Evolutionary conservation across 2,329 filamentous ascomycete genomes (phyloP), one percentile per base, ranked within the genome.

Genomic region (Cylindrodendrum hubeiense): DNA sequence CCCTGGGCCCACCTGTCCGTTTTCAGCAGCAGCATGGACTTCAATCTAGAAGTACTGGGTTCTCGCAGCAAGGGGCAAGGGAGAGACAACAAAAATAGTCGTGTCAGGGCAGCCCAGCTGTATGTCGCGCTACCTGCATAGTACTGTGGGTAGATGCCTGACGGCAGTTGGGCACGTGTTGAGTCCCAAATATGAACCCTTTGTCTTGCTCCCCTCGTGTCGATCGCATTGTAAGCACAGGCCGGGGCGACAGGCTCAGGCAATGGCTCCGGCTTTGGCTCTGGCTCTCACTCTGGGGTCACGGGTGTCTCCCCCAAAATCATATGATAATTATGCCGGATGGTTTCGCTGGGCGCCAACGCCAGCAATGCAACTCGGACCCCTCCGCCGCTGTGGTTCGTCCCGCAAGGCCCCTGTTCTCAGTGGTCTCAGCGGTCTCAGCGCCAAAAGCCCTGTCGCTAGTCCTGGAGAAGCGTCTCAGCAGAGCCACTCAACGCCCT

Each of bases 371-470:
- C 57, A 47, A 12, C 49, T 39, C 57, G 57, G 57, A 39, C 57
- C 26, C 17, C 57, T 53, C 57, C 57, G 57, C 49, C 21, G 41
- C 41, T 60, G 57, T 60, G 57, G 49, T 47, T 60, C 50, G 49
- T 60, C 37, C 57, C 28, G 39, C 57, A n/a, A 17, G 49, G 37
- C 49, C 47, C 46, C 46, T n/a, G 37, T n/a, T n/a, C 10, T 37
- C 34, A 17, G 15, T 17, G n/a, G 56, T 52, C 26, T 44, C 56
- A 60, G 56, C 22, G 50, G 57, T 52, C 57, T 49, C 57, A 37
- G 37, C 49, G 39, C 47, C 37, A 46, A 41, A 53, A 15, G 13
- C 34, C 33, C 41, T 17, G 12, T 56, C 26, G 39, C 28, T 9
- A 47, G 33, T 47, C 53, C 15, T 41, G 37, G 15, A 6, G 15